Evolutionary conservation across 2,329 filamentous ascomycete genomes (phyloP).

Genomic region (Chalara sp.): DNA sequence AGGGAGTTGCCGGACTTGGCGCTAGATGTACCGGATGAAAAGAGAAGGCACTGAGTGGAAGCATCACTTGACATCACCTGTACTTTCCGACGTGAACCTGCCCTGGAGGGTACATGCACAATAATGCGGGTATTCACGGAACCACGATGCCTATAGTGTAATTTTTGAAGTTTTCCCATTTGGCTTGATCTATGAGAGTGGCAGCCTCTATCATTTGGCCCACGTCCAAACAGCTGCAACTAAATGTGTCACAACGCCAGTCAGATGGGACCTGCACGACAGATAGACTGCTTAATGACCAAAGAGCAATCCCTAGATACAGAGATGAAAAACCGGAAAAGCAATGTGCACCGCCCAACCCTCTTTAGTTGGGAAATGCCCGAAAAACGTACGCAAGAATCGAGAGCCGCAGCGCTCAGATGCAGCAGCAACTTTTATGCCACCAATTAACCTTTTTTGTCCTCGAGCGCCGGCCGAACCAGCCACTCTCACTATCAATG

Average conservation of each 20-base stretch:
- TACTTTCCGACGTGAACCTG: too few species aligned
- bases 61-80: too few species aligned
- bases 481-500: constrained; percentile 29
- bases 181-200: constrained; percentile 21
- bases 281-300: constrained; percentile 18
- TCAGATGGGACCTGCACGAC: constrained; percentile 18
- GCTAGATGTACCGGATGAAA: too few species aligned
- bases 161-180: constrained; percentile 17
- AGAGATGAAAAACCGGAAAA: constrained; percentile 21
- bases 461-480: constrained; percentile 29
- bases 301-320: constrained; percentile 25
- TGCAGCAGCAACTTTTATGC: constrained; percentile 28
- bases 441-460: constrained; percentile 21
- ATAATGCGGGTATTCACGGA: neutral
- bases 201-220: constrained; percentile 16
- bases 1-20: too few species aligned
- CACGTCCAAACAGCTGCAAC: constrained; percentile 13
- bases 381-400: constrained; percentile 19
- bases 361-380: constrained; percentile 25
- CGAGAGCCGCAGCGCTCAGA: constrained; percentile 13
- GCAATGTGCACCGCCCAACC: constrained; percentile 23
- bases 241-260: constrained; percentile 10
- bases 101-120: too few species aligned
- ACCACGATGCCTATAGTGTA: neutral
- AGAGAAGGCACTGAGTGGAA: too few species aligned